These are phyloP conservation scores for Pyricularia sp. DNA, from an alignment of 2,329 filamentous ascomycete species.

Conservation along the genomic window DNA sequence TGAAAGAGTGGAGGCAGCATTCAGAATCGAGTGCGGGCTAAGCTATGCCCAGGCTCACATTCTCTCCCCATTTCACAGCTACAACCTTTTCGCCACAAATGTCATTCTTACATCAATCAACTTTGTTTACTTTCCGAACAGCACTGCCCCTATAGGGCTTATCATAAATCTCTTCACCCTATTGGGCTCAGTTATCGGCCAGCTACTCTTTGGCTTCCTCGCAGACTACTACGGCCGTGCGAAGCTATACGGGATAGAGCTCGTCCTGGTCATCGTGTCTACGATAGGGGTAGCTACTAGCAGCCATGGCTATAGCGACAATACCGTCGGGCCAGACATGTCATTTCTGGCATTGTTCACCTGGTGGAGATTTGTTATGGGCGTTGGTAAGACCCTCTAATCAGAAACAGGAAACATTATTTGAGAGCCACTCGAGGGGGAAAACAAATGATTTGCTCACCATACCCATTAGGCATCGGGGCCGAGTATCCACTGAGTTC, in stretches of 20 bases:
- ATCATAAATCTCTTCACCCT: conserved; percentile 41
- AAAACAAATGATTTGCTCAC: background rate
- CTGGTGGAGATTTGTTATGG: conserved; percentile 41
- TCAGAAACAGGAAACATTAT: background rate
- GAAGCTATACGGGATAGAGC: conserved; percentile 35
- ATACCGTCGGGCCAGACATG: conserved; percentile 14
- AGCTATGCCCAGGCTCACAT: background rate
- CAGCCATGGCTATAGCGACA: conserved; percentile 32
- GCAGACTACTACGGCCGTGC: conserved; percentile 43
- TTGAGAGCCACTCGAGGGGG: background rate
- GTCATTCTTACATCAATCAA: conserved; percentile 39
- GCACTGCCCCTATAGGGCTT: conserved; percentile 17
- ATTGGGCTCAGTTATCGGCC: conserved; percentile 37
- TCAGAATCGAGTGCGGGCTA: background rate
- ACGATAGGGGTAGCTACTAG: conserved; percentile 43
- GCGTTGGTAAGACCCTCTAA: conserved; percentile 23
- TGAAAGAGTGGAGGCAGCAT: background rate
- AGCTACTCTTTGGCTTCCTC: conserved; percentile 38
- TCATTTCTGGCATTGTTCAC: conserved; percentile 35
- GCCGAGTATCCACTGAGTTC: conserved; percentile 56
- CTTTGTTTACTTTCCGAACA: conserved; percentile 40
- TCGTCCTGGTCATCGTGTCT: conserved; percentile 41
- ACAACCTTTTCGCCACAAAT: conserved; percentile 41
- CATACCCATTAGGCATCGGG: conserved; percentile 36
- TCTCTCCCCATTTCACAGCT: conserved; percentile 18